These are phyloP conservation scores for Oemleria cerasiformis DNA, from an alignment of 306 rosid species.

Conservation along the genomic window DNA sequence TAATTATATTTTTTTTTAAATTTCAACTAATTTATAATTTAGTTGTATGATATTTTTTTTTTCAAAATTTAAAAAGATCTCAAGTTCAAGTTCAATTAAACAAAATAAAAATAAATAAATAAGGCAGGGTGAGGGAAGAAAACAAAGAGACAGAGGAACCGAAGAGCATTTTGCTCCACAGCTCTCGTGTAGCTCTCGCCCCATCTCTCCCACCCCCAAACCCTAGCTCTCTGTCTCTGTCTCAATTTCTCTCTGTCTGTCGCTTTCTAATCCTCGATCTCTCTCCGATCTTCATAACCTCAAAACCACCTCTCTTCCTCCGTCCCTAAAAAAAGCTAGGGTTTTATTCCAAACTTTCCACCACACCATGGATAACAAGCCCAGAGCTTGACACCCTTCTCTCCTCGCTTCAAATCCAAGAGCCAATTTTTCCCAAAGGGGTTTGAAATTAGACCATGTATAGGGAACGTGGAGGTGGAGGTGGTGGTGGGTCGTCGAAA, in stretches of 20 bases:
- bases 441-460: slow-evolving; percentile 33
- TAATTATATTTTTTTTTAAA: too few relatives aligned
- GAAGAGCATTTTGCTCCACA: slow-evolving; percentile 18
- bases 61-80: too few relatives aligned
- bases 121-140: slow-evolving; percentile 7
- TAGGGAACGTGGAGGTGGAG: slow-evolving; percentile 55
- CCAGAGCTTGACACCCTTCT: slow-evolving; percentile 1
- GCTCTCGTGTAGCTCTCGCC: slow-evolving; percentile 21
- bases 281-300: slow-evolving; percentile 1
- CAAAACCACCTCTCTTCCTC: not conserved
- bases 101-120: not conserved
- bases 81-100: too few relatives aligned
- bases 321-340: not conserved
- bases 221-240: slow-evolving; percentile 8
- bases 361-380: not conserved
- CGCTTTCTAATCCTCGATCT: not conserved
- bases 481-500: slow-evolving; percentile 49
- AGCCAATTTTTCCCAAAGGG: not conserved
- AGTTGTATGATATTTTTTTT: too few relatives aligned
- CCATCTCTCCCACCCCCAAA: slow-evolving; percentile 5
- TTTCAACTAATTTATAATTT: too few relatives aligned
- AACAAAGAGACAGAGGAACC: slow-evolving; percentile 15
- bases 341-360: not conserved
- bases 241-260: not conserved
- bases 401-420: slow-evolving; percentile 11